Base-by-base conservation (phyloP, 768 basidiomycete genomes). In the Termitomyces sp. region DNA sequence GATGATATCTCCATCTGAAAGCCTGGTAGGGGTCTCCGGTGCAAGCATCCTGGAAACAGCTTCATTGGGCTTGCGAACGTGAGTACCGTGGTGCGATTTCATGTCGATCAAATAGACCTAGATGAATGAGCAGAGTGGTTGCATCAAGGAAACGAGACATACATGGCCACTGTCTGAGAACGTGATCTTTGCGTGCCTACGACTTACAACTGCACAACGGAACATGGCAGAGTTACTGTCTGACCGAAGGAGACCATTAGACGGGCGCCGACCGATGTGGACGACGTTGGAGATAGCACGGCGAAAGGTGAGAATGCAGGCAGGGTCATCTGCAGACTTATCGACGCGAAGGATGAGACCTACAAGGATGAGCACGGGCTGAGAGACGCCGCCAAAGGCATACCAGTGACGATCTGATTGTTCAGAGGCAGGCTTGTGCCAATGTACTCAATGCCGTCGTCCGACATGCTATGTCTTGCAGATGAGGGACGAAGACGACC, bases 11-110 rank as follows among this genome's bases (percentile, higher is more conserved):
- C 87, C 88, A 64, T 90, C 83, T 42, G 75, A 65, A 48, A 92
- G 81, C 39, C 75, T 66, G 33, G 77, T 80, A 29, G 86, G 80
- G 7, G 77, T 74, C 62, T 87, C 84, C 15, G 86, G 75, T 46
- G 73, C 71, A 22, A 92, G 72, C 58, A 67, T 74, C 65, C 67
- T 81, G 1, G 83, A 74, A 10, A 74, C 62, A 1, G 71, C 59
- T 50, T 88, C 85, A 33, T 77, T 80, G 37, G 74, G 69, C 62
- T 80, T 81, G 59, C 79, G 75, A 54, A 92, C 67, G 62, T 88
- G 81, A 0, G 89, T 92, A 2, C 90, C 90, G 67, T 92, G 90
- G 62, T 90, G 89, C 1, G 88, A 90, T 55, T 77, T 72, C 18
- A 85, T 74, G 74, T 92, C 90, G 60, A 82, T 80, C 67, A 91